phyloP scores from a whole-genome alignment of 2,329 filamentous ascomycete species.

The Xylaria polymorpha region DNA sequence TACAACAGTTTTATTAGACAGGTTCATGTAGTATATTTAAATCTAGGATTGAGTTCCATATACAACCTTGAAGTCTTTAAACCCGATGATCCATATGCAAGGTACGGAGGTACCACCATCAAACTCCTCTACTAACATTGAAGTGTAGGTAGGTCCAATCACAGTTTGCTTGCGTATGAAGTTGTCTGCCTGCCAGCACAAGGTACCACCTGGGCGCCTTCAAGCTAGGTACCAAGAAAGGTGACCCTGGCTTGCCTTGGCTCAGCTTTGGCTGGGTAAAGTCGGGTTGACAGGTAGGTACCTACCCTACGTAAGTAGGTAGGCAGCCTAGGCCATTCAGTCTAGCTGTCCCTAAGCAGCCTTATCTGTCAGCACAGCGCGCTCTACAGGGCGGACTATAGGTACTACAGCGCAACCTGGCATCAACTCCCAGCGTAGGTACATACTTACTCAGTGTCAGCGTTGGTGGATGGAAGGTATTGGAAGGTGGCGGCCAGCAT shows the following conservation, averaged over 20 bases:
- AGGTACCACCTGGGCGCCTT: conserved; percentile 11
- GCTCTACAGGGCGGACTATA: not conserved
- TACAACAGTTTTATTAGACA: not conserved
- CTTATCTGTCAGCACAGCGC: conserved; percentile 30
- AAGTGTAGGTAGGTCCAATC: no score
- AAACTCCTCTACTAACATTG: no score
- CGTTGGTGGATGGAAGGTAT: conserved; percentile 40
- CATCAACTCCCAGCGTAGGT: conserved; percentile 17
- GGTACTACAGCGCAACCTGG: conserved; percentile 31
- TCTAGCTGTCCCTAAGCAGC: conserved; percentile 15
- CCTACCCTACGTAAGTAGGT: not conserved
- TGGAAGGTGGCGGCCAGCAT: conserved; percentile 41
- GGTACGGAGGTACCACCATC: not conserved
- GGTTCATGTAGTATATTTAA: not conserved
- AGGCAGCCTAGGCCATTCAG: not conserved
- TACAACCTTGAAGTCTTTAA: not conserved
- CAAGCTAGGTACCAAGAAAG: not conserved
- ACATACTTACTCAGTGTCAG: conserved; percentile 11
- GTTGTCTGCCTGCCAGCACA: conserved; percentile 38
- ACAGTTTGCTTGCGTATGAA: conserved; percentile 39
- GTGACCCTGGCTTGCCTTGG: not conserved
- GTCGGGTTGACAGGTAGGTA: not conserved
- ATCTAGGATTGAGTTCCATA: no score
- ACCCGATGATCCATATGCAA: conserved; percentile 9
- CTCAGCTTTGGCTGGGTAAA: not conserved